A percentile compares a stretch with the other conserved stretches of the same genome.
These are phyloP conservation scores for Leucocoprinus birnbaumii DNA, from an alignment of 768 basidiomycete genomes.

Conservation along the genomic window DNA sequence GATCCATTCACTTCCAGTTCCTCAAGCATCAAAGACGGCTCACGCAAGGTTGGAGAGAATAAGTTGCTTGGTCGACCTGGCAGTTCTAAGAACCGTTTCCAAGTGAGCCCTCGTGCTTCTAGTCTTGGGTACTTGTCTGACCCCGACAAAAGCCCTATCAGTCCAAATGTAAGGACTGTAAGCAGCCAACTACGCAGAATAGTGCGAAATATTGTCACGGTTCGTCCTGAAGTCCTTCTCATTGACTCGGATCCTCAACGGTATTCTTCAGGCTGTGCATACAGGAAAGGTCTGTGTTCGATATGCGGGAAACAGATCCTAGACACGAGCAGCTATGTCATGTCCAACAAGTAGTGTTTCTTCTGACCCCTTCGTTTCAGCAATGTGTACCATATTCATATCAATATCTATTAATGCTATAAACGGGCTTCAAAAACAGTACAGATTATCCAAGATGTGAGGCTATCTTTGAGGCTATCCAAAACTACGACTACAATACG, in stretches of 20 bases:
- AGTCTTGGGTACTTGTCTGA: constrained; percentile 18
- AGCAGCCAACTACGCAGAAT: constrained; percentile 81
- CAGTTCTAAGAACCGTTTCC: constrained; percentile 73
- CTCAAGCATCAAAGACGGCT: constrained; percentile 72
- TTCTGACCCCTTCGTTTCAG: constrained; percentile 1
- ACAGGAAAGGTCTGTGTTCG: constrained; percentile 82
- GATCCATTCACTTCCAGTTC: constrained; percentile 82
- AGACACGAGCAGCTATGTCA: constrained; percentile 79
- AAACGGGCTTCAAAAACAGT: not conserved
- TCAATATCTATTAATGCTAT: not conserved
- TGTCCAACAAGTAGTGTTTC: constrained; percentile 70
- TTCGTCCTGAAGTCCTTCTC: constrained; percentile 28
- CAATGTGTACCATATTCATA: not conserved
- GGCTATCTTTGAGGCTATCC: not conserved
- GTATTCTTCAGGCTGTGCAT: constrained; percentile 66
- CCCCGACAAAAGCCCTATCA: constrained; percentile 66
- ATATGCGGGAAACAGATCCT: constrained; percentile 88
- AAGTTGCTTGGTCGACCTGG: constrained; percentile 73
- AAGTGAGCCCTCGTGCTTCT: constrained; percentile 42
- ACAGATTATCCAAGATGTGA: not conserved
- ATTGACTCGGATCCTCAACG: constrained; percentile 12
- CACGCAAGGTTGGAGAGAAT: constrained; percentile 82
- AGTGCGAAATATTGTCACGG: constrained; percentile 89
- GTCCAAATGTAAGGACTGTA: constrained; percentile 85
- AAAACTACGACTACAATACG: not conserved